phyloP scores from a whole-genome alignment of 441 rosid species.

The Euphorbia neoarborescens region DNA sequence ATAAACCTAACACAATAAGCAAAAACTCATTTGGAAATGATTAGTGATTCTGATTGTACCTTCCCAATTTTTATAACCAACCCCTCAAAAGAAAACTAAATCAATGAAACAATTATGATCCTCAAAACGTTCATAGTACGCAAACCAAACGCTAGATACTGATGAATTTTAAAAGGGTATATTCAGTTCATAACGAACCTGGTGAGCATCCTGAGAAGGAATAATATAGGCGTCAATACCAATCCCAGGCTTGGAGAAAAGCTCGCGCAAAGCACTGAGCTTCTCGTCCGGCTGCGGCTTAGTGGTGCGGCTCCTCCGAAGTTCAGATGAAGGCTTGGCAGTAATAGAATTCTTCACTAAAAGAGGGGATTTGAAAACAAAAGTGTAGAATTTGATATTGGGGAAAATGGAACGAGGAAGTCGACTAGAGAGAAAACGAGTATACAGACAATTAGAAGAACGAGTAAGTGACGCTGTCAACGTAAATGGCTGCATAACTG shows the following conservation, averaged over 20 bases:
- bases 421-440: slow-evolving; percentile 23
- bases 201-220: slow-evolving; percentile 97
- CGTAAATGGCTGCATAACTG: slow-evolving; percentile 46
- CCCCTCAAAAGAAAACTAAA: background rate
- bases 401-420: slow-evolving; percentile 26
- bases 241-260: slow-evolving; percentile 55
- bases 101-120: background rate
- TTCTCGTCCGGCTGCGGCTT: slow-evolving; percentile 47
- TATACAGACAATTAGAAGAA: slow-evolving; percentile 31
- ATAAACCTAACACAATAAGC: background rate
- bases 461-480: slow-evolving; percentile 36
- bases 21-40: background rate
- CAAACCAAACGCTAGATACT: background rate
- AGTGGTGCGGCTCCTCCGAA: slow-evolving; percentile 31
- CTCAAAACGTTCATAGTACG: background rate
- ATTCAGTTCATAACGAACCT: slow-evolving; percentile 33
- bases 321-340: slow-evolving; percentile 66
- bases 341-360: slow-evolving; percentile 46
- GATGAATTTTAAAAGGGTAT: background rate
- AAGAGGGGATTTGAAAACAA: slow-evolving; percentile 18
- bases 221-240: slow-evolving; percentile 83
- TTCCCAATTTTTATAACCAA: background rate
- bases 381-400: slow-evolving; percentile 22
- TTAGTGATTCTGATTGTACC: background rate
- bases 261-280: slow-evolving; percentile 56